Conservation (phyloP, 2,329 filamentous ascomycete species). For the Alternaria conjuncta region DNA sequence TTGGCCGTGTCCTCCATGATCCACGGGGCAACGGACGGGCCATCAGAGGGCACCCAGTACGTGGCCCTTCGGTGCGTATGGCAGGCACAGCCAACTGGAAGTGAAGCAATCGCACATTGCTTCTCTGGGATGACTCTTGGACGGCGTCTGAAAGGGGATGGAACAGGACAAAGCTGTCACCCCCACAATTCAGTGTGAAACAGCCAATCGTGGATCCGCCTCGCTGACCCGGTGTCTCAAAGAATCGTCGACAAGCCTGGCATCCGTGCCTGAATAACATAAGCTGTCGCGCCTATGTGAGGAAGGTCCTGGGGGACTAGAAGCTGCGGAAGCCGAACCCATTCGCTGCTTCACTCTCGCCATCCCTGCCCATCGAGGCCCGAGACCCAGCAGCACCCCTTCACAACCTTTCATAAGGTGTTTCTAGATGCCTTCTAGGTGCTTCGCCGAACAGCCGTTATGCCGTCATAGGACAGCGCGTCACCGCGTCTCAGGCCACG, state of each 20-base stretch:
- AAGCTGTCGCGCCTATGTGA: conserved; percentile 24
- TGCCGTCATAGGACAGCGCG: conserved; percentile 24
- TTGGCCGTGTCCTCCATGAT: conserved; percentile 26
- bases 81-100: conserved; percentile 34
- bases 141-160: conserved; percentile 40
- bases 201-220: conserved; percentile 38
- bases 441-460: conserved; percentile 21
- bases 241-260: conserved; percentile 28
- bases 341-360: conserved; percentile 34
- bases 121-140: conserved; percentile 31
- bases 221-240: conserved; percentile 41
- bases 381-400: conserved; percentile 29
- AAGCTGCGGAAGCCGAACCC: conserved; percentile 15
- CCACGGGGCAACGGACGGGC: conserved; percentile 39
- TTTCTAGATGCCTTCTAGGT: conserved; percentile 33
- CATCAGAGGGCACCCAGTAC: conserved; percentile 40
- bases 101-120: conserved; percentile 40
- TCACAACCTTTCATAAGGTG: conserved; percentile 4
- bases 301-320: conserved; percentile 18
- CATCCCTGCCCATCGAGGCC: conserved; percentile 21
- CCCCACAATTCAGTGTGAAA: conserved; percentile 28
- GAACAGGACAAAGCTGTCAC: conserved; percentile 28
- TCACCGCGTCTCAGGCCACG: conserved; percentile 22
- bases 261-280: conserved; percentile 32
- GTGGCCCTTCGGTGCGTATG: conserved; percentile 40